Evolutionary conservation across 2,329 filamentous ascomycete genomes (phyloP), one percentile per base, ranked within the genome.

Genomic region (Orbilia oligospora): DNA sequence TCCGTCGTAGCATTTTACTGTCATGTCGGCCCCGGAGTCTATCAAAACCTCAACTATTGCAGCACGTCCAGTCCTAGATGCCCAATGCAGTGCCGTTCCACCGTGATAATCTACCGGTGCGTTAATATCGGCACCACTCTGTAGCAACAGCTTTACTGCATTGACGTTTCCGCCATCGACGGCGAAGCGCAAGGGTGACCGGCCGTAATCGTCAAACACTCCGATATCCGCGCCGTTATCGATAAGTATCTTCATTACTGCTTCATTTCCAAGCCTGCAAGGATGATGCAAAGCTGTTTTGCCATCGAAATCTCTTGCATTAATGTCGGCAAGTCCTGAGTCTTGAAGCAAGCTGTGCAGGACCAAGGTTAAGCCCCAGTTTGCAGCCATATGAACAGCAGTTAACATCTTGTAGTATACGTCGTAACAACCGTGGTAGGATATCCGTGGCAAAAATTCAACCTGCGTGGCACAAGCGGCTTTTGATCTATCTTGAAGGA

Each of bases 391-490:
- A 20, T 76, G 70, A 33, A 76, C 30, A 0, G 58, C 20, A n/a
- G 67, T 77, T 14, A 81, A 38, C 33, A 61, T 67, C 66, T 81
- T 63, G 24, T 80, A 72, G 48, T 65, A 66, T 16, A 30, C 33
- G 36, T 75, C 41, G 53, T 71, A 55, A 81, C 80, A 53, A 82
- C 71, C 18, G 81, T 81, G 49, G 75, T 82, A 24, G 71, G 81
- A 22, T 71, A 79, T 64, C 77, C 65, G 27, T 51, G 72, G 66
- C 69, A 73, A 41, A 18, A 61, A 73, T 61, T 73, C 49, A 27
- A 73, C 61, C 44, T 73, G 70, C 1, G 70, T 73, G 18, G 70
- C 70, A 20, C 80, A 71, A 80, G 83, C 48, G 76, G 80, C 63
- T 82, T 80, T 55, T 56, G 55, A 49, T 68, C 48, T 24, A 81